Conservation (phyloP, 805 yeast species). For the Candida mattraensis region DNA sequence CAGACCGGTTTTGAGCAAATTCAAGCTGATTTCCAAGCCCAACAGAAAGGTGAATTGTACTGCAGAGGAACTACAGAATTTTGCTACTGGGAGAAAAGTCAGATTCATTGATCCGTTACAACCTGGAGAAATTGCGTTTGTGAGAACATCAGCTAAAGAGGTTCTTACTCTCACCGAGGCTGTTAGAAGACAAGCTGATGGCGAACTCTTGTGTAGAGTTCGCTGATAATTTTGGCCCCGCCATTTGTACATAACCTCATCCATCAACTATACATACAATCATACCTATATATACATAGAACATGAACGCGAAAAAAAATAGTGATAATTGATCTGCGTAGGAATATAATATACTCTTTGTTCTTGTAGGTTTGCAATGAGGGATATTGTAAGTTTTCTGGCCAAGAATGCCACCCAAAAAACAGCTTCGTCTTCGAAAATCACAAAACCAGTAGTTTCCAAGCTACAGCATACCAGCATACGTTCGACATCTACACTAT, state of each 20-base stretch:
- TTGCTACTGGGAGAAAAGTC: constrained; percentile 75
- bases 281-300: constrained; percentile 3
- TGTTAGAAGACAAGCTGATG: constrained; percentile 65
- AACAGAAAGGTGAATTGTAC: constrained; percentile 69
- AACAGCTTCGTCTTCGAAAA: too few relatives aligned
- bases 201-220: constrained; percentile 81
- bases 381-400: too few relatives aligned
- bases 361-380: too few relatives aligned
- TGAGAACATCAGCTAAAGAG: constrained; percentile 52
- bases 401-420: too few relatives aligned
- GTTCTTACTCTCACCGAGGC: constrained; percentile 81
- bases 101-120: constrained; percentile 77
- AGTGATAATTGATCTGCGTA: constrained; percentile 13
- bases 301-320: neutral
- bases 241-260: constrained; percentile 4
- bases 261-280: constrained; percentile 4
- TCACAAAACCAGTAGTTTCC: too few relatives aligned
- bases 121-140: constrained; percentile 86
- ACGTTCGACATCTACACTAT: neutral
- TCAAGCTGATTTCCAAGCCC: constrained; percentile 81
- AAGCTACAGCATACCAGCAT: neutral
- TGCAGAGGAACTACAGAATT: constrained; percentile 61
- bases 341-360: too few relatives aligned
- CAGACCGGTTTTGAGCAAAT: constrained; percentile 69
- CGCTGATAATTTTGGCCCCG: too few relatives aligned